A percentile compares a stretch with the other conserved stretches of the same genome.
phyloP scores from a whole-genome alignment of 371 early-diverging fungal genomes.

The Mucor racemosus region DNA sequence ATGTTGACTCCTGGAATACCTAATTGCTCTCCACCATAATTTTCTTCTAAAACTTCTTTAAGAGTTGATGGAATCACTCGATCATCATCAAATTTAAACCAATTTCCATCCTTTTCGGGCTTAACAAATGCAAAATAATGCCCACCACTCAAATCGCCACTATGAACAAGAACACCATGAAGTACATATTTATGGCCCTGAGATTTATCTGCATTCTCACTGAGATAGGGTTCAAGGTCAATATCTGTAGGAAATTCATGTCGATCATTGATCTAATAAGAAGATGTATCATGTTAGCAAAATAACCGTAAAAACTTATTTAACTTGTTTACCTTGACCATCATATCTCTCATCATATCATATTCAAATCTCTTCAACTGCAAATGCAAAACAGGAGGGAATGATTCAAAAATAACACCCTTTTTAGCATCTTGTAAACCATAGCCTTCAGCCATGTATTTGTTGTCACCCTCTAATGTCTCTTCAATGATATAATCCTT shows the following conservation, averaged over 20 bases:
- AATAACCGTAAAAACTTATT: not conserved
- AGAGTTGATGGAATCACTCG: constrained; percentile 84
- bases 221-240: constrained; percentile 87
- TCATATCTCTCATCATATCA: constrained; percentile 87
- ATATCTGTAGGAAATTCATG: constrained; percentile 92
- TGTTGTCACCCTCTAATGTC: constrained; percentile 95
- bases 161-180: constrained; percentile 96
- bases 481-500: constrained; percentile 87
- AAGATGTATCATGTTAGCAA: not conserved
- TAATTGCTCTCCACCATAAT: constrained; percentile 85
- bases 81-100: constrained; percentile 97
- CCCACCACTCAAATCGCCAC: constrained; percentile 94
- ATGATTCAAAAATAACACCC: constrained; percentile 90
- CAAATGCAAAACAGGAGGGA: constrained; percentile 97
- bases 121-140: constrained; percentile 96
- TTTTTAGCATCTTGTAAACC: constrained; percentile 97
- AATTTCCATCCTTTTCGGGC: constrained; percentile 77
- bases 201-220: constrained; percentile 67
- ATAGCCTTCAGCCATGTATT: constrained; percentile 94
- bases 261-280: constrained; percentile 87
- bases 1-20: constrained; percentile 28
- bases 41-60: constrained; percentile 93
- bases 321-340: constrained; percentile 76
- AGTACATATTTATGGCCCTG: constrained; percentile 77
- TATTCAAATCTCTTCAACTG: constrained; percentile 98